Conservation (phyloP, 2,329 filamentous ascomycete species). For the Didymella keratinophila region DNA sequence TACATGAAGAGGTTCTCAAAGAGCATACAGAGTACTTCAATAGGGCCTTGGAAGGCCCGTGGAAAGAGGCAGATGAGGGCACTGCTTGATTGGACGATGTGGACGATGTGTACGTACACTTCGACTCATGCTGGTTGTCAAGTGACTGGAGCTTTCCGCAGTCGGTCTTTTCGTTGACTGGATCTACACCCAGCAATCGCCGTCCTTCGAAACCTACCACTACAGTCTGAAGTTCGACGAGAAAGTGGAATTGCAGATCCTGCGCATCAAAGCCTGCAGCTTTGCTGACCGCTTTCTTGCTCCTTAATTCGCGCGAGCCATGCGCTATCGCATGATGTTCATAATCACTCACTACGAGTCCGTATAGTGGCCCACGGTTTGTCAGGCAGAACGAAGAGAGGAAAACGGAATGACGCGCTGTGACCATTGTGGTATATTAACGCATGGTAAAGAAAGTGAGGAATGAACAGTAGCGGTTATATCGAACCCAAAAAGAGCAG, state of each 20-base stretch:
- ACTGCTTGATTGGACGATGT: background rate
- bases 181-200: background rate
- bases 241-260: background rate
- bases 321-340: background rate
- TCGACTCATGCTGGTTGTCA: fast-evolving
- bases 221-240: background rate
- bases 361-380: too few species aligned
- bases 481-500: too few species aligned
- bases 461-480: too few species aligned
- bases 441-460: too few species aligned
- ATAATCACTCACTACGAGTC: background rate
- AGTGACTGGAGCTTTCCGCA: background rate
- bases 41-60: background rate
- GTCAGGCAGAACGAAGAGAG: too few species aligned
- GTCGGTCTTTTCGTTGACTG: background rate
- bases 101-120: too few species aligned
- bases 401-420: too few species aligned
- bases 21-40: background rate
- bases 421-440: too few species aligned
- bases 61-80: slow-evolving; percentile 3
- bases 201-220: background rate
- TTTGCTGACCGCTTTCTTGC: background rate
- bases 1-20: background rate
- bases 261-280: background rate
- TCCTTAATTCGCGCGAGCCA: background rate